Percentiles rank a stretch among this genome's conserved stretches.
These are phyloP conservation scores for Pyrus communis DNA, from an alignment of 306 rosid species.

Conservation along the genomic window DNA sequence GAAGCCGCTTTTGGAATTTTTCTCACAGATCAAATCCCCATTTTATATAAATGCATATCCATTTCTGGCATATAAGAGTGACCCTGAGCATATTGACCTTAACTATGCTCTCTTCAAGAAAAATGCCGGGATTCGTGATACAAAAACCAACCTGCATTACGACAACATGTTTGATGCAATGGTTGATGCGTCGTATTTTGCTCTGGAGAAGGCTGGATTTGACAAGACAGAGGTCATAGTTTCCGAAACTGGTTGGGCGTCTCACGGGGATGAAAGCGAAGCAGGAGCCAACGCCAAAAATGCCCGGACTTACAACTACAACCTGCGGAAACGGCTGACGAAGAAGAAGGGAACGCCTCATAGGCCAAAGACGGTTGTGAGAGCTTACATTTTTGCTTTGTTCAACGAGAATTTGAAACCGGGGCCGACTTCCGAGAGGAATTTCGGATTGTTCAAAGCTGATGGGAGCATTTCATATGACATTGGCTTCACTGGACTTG, in stretches of 20 bases:
- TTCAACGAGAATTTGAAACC: constrained; percentile 87
- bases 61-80: constrained; percentile 77
- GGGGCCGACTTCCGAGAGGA: constrained; percentile 88
- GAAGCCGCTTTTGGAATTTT: constrained; percentile 75
- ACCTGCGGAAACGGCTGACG: constrained; percentile 43
- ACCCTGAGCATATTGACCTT: constrained; percentile 69
- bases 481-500: constrained; percentile 80
- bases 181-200: constrained; percentile 81
- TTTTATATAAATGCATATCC: constrained; percentile 94
- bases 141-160: constrained; percentile 71
- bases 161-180: constrained; percentile 82
- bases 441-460: constrained; percentile 81
- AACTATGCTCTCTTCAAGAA: constrained; percentile 70
- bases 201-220: constrained; percentile 71
- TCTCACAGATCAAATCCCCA: constrained; percentile 61
- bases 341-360: constrained; percentile 89
- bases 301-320: constrained; percentile 64
- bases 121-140: constrained; percentile 57
- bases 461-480: constrained; percentile 90
- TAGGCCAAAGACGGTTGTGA: constrained; percentile 54
- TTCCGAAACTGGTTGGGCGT: constrained; percentile 95
- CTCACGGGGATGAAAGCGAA: constrained; percentile 62
- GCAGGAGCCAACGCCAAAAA: constrained; percentile 52
- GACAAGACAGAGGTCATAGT: constrained; percentile 70
- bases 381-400: constrained; percentile 78